A percentile compares a stretch with the other conserved stretches of the same genome.
These are phyloP conservation scores for Cytidiella melzeri DNA, from an alignment of 768 basidiomycete genomes.

Conservation along the genomic window DNA sequence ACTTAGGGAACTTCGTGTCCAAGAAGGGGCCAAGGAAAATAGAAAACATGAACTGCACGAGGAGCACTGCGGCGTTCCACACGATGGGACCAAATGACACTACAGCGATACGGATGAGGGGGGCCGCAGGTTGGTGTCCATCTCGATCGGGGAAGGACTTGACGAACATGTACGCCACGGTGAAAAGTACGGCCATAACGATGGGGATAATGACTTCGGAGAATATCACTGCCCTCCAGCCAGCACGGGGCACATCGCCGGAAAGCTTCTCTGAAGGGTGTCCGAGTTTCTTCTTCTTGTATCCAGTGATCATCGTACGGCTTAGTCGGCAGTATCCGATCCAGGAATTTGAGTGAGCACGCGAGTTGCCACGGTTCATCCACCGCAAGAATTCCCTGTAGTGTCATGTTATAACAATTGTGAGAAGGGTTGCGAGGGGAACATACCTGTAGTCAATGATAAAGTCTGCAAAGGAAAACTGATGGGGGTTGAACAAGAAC, in stretches of 20 bases:
- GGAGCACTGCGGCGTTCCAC: constrained; percentile 85
- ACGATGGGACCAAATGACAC: constrained; percentile 93
- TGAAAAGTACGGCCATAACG: constrained; percentile 79
- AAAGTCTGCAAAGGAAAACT: constrained; percentile 96
- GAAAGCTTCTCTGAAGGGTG: constrained; percentile 97
- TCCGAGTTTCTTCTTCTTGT: constrained; percentile 96
- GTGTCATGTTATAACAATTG: constrained; percentile 7
- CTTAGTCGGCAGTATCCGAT: constrained; percentile 98
- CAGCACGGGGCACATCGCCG: constrained; percentile 89
- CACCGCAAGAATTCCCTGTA: constrained; percentile 92
- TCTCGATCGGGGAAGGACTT: constrained; percentile 71
- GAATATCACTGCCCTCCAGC: constrained; percentile 85
- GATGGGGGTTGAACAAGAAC: constrained; percentile 99
- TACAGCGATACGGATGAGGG: constrained; percentile 88
- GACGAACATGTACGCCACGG: constrained; percentile 88
- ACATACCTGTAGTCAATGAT: constrained; percentile 88
- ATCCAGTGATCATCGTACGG: constrained; percentile 99
- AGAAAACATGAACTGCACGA: constrained; percentile 86
- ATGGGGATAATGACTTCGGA: constrained; percentile 85
- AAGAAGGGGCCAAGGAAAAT: constrained; percentile 91
- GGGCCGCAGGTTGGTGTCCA: constrained; percentile 66
- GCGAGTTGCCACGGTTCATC: constrained; percentile 98
- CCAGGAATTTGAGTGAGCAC: constrained; percentile 97
- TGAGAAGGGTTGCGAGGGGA: neutral
- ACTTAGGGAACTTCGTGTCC: constrained; percentile 75